These are phyloP conservation scores for Alternaria brassicae DNA, from an alignment of 2,329 filamentous ascomycete species.

Conservation along the genomic window DNA sequence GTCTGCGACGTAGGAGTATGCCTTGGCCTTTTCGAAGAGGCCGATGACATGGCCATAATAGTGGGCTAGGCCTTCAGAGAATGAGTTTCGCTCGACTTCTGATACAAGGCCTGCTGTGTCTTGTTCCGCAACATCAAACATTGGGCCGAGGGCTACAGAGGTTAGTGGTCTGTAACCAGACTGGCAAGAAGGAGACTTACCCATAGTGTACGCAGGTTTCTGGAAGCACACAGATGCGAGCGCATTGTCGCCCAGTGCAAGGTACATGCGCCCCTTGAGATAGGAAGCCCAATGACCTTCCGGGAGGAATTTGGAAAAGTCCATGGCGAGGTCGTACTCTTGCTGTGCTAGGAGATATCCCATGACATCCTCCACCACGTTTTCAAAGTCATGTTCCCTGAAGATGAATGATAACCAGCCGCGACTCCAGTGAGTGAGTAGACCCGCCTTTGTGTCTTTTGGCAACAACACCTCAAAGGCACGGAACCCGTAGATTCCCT, in stretches of 20 bases:
- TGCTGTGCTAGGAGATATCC: conserved; percentile 54
- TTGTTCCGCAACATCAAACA: conserved; percentile 46
- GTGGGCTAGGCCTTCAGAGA: conserved; percentile 75
- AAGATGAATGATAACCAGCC: conserved; percentile 54
- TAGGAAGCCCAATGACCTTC: conserved; percentile 71
- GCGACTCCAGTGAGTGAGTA: conserved; percentile 57
- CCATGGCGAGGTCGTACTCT: conserved; percentile 60
- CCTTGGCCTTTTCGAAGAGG: conserved; percentile 79
- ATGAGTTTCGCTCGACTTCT: conserved; percentile 72
- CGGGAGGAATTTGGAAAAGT: conserved; percentile 71
- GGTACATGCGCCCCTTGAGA: conserved; percentile 79
- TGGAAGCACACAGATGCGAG: conserved; percentile 78
- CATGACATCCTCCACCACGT: conserved; percentile 53
- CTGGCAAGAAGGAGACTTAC: conserved; percentile 58
- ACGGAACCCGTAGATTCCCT: conserved; percentile 42
- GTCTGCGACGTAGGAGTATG: conserved; percentile 81
- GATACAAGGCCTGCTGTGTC: conserved; percentile 68
- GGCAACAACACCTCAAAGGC: conserved; percentile 45
- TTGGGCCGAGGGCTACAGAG: conserved; percentile 36
- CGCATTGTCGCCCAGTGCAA: conserved; percentile 76
- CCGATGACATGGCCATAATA: conserved; percentile 88
- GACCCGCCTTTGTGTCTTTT: conserved; percentile 31
- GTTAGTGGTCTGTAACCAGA: conserved; percentile 22
- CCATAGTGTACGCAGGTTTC: conserved; percentile 81
- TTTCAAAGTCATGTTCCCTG: conserved; percentile 46